Evolutionary conservation across 345 rosid species (phyloP).

Genomic region (Lenwebbia sp.): DNA sequence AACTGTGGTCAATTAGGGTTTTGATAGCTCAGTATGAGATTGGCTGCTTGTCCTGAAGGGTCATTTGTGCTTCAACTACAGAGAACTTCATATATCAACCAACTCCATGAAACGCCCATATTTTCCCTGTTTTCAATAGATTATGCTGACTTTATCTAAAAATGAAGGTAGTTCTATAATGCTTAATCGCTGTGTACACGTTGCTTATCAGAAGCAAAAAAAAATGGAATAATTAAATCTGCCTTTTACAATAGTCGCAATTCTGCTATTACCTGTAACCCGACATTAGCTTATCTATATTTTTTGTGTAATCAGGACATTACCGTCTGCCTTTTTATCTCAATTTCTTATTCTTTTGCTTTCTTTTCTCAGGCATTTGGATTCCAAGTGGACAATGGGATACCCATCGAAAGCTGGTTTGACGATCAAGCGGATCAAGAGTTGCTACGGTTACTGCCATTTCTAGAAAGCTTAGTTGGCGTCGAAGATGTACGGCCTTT

Average conservation of each 20-base stretch:
- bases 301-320: background rate
- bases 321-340: background rate
- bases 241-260: background rate
- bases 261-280: background rate
- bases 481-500: conserved; percentile 86
- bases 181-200: background rate
- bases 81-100: background rate
- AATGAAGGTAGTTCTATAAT: background rate
- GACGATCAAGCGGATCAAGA: conserved; percentile 74
- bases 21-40: background rate
- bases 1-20: background rate
- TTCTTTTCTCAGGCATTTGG: conserved; percentile 68
- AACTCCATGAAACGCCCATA: background rate
- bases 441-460: conserved; percentile 70
- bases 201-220: background rate
- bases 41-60: background rate
- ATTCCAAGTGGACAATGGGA: conserved; percentile 97
- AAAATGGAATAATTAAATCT: background rate
- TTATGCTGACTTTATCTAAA: background rate
- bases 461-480: conserved; percentile 85
- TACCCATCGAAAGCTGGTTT: conserved; percentile 99
- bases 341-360: background rate
- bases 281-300: background rate
- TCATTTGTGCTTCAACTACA: background rate
- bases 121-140: background rate